A percentile compares a stretch with the other conserved stretches of the same genome.
phyloP scores from a whole-genome alignment of 2,329 filamentous ascomycete genomes.

The Trichoderma pleuroti region DNA sequence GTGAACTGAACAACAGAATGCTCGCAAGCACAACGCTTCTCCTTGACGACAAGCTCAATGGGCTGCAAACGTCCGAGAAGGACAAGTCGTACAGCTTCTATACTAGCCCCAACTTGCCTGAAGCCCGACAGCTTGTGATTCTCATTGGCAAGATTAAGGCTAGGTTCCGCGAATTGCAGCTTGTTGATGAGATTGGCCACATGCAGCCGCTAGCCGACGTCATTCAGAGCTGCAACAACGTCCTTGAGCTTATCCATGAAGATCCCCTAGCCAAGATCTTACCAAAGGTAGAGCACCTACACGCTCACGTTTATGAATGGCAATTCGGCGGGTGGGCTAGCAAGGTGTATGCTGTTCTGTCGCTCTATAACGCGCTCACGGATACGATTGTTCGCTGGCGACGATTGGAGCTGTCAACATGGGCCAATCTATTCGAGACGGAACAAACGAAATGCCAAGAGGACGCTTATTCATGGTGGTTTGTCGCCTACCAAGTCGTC shows the following conservation, averaged over 20 bases:
- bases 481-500: constrained; percentile 87
- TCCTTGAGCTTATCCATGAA: constrained; percentile 70
- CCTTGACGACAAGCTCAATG: constrained; percentile 57
- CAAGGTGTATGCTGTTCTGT: constrained; percentile 65
- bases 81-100: constrained; percentile 77
- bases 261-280: constrained; percentile 86
- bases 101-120: constrained; percentile 69
- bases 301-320: constrained; percentile 87
- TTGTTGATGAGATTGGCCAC: constrained; percentile 61
- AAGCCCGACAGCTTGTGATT: constrained; percentile 69
- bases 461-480: constrained; percentile 90
- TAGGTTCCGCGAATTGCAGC: constrained; percentile 69
- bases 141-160: constrained; percentile 66
- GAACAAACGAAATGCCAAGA: constrained; percentile 73
- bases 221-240: constrained; percentile 66
- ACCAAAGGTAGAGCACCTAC: constrained; percentile 81
- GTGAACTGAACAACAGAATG: constrained; percentile 49
- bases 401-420: constrained; percentile 85
- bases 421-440: constrained; percentile 82
- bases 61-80: constrained; percentile 38
- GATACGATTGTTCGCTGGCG: constrained; percentile 83
- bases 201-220: constrained; percentile 80
- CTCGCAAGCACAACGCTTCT: constrained; percentile 64
- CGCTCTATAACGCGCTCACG: constrained; percentile 74
- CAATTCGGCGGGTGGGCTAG: constrained; percentile 83